Base-by-base conservation (phyloP, 352 stramenopile genomes). In the Pythium brassicae region DNA sequence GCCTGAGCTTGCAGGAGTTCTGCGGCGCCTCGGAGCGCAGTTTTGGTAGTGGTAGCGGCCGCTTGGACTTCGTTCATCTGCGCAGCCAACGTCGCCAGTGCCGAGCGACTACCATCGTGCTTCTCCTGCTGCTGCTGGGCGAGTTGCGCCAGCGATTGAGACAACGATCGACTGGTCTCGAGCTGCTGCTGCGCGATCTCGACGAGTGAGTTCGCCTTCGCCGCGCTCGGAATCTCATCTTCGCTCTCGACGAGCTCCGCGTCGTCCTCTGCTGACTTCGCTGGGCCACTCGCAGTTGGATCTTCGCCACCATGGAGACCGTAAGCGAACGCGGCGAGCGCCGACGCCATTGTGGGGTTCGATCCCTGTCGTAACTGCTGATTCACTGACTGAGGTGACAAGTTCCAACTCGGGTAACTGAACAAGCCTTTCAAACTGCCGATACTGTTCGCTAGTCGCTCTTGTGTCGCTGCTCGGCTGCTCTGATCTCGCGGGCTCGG, bases 21-120 rank as follows among this genome's bases (percentile, higher is more conserved):
- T 19, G 66, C 73, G 2, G 53, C 64, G 8, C 23, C 22, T 29
- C 53, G 53, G 1, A 88, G 10, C 44, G 62, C 53, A 2, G 53
- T 51, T 19, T 80, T 60, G n/a, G 80, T 59, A 49, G 50, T 20
- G 1, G 20, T 34, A 1, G 44, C 45, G 4, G 23, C 40, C 1
- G 47, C 54, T 2, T 79, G 73, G 47, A 85, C 75, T 23, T 63
- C 20, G n/a, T 73, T 66, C 11, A 86, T 64, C 27, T 85, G 50
- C 2, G 58, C 66, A 3, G 78, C 75, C 17, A 61, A 12, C 23
- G n/a, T 25, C 23, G 35, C 14, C 14, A 88, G 40, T 23, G 57
- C 27, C 14, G 40, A 49, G 32, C 32, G 32, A 37, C 8, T 37
- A 37, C 32, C 14, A 8, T 37, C 12, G 12, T 66, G 47, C 27